These are phyloP conservation scores for Penicillium cataractarum DNA, from an alignment of 495 filamentous ascomycete genomes.

Conservation along the genomic window DNA sequence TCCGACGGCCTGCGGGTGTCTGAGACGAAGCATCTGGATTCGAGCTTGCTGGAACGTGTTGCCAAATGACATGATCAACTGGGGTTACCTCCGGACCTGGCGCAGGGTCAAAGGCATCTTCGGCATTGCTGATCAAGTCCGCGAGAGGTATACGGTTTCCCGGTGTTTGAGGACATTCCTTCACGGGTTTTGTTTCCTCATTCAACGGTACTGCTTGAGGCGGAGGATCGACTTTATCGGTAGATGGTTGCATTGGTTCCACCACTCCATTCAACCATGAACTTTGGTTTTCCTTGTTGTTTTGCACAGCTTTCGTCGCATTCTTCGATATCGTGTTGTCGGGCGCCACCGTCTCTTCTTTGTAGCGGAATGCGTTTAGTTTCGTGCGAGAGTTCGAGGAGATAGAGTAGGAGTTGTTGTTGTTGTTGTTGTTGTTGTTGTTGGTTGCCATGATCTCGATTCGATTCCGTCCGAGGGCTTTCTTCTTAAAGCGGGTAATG, in stretches of 20 bases:
- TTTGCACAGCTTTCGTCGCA: conserved; percentile 27
- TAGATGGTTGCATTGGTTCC: conserved; percentile 32
- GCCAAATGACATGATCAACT: conserved; percentile 76
- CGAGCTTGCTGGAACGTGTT: conserved; percentile 56
- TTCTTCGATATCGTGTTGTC: conserved; percentile 39
- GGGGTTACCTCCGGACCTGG: conserved; percentile 57
- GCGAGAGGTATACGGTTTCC: conserved; percentile 72
- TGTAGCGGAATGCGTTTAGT: conserved; percentile 60
- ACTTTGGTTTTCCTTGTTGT: conserved; percentile 44
- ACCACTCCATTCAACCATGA: conserved; percentile 48
- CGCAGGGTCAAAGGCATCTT: conserved; percentile 53
- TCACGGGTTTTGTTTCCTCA: conserved; percentile 39
- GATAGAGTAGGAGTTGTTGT: conserved; percentile 34
- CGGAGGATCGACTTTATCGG: conserved; percentile 29
- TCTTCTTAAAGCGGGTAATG: conserved; percentile 26
- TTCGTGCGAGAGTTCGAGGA: conserved; percentile 61
- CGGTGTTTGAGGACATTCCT: conserved; percentile 71
- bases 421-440: conserved; percentile 24
- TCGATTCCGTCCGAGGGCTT: conserved; percentile 14
- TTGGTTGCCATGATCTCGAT: conserved; percentile 34
- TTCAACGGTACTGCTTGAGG: conserved; percentile 6
- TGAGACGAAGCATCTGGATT: conserved; percentile 43
- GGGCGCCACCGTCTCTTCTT: conserved; percentile 30
- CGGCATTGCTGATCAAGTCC: conserved; percentile 76
- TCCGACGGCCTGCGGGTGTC: conserved; percentile 56